Evolutionary conservation across 257 asterid species (phyloP).

Genomic region (Rehmannia glutinosa): DNA sequence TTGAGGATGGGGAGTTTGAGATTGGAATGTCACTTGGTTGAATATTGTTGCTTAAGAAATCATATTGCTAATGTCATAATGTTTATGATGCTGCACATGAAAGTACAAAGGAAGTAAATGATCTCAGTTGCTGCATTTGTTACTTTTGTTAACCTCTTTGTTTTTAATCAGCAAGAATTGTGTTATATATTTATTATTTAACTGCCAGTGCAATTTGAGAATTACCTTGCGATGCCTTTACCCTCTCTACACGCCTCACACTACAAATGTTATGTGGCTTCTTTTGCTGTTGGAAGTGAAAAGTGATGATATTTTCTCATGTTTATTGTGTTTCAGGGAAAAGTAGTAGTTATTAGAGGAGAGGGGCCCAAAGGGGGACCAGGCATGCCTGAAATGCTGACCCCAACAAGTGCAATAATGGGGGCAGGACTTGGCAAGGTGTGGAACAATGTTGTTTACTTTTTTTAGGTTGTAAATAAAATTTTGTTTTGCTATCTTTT

Average conservation of each 20-base stretch:
- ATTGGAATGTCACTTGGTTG: too few species aligned
- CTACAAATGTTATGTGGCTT: neutral
- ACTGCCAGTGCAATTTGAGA: neutral
- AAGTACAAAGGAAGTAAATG: too few species aligned
- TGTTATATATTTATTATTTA: too few species aligned
- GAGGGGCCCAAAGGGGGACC: conserved; percentile 99
- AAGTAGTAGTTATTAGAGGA: conserved; percentile 90
- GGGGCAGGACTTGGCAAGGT: conserved; percentile 99
- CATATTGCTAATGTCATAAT: too few species aligned
- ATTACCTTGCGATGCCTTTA: neutral
- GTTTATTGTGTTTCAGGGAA: conserved; percentile 56
- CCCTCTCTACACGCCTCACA: neutral
- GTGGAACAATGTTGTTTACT: conserved; percentile 2
- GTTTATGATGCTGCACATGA: too few species aligned
- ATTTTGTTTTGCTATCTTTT: neutral
- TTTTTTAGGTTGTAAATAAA: neutral
- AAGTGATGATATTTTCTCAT: neutral
- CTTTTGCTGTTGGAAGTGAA: conserved; percentile 7
- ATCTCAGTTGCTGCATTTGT: too few species aligned
- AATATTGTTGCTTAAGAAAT: too few species aligned
- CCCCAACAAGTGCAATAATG: conserved; percentile 99
- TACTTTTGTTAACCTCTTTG: too few species aligned
- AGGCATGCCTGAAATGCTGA: conserved; percentile 99
- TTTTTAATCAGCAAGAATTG: neutral
- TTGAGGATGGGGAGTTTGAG: too few species aligned